Conservation (phyloP, 208 protist genomes). For the Trypanosoma platydactyli region DNA sequence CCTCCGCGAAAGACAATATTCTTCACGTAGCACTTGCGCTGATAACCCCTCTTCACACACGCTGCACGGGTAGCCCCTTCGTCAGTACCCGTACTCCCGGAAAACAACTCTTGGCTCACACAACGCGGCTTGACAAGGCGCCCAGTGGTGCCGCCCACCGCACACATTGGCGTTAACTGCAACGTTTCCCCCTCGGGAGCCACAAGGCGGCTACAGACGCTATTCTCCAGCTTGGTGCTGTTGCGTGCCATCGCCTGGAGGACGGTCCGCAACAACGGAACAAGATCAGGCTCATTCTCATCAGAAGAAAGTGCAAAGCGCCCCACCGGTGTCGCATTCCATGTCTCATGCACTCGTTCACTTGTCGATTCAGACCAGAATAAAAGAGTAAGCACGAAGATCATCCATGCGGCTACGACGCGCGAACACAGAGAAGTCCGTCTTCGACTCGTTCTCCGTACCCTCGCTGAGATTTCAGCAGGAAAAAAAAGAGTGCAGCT, state of each 20-base stretch:
- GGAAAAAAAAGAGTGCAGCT: too few relatives aligned
- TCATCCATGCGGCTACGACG: too few relatives aligned
- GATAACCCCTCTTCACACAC: slow-evolving; percentile 10
- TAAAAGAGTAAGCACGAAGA: too few relatives aligned
- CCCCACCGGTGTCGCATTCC: not conserved
- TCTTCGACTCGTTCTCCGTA: too few relatives aligned
- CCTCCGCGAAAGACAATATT: slow-evolving; percentile 15
- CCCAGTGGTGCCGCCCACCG: not conserved
- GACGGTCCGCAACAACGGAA: not conserved
- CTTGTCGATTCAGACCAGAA: too few relatives aligned
- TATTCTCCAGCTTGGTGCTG: not conserved
- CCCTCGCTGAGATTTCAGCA: too few relatives aligned
- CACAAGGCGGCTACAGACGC: not conserved
- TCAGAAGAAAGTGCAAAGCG: too few relatives aligned
- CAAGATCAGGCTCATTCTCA: slow-evolving; percentile 14
- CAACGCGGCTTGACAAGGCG: slow-evolving; percentile 3
- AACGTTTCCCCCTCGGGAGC: slow-evolving; percentile 3
- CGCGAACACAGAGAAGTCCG: too few relatives aligned
- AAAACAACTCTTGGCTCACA: not conserved
- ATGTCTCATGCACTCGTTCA: too few relatives aligned
- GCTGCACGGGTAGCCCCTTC: slow-evolving; percentile 4
- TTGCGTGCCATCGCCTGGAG: not conserved
- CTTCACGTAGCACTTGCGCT: slow-evolving; percentile 12
- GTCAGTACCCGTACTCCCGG: not conserved
- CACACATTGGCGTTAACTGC: slow-evolving; percentile 6